phyloP scores from a whole-genome alignment of 1,139 yeast genomes.

The Ogataea hybrid region DNA sequence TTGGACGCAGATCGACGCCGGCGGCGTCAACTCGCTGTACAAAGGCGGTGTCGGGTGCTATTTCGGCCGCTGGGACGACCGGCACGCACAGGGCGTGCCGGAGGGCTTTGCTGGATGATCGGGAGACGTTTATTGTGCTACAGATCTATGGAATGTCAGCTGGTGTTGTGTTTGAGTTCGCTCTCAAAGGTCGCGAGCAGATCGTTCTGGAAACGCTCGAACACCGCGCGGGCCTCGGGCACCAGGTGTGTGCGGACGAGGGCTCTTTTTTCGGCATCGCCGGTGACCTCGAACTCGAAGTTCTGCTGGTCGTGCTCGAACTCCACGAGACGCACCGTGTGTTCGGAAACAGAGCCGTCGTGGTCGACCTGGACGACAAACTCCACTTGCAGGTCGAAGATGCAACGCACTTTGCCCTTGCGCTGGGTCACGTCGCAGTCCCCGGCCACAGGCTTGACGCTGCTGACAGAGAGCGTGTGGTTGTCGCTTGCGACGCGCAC shows the following conservation, averaged over 20 bases:
- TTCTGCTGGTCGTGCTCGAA: conserved; percentile 75
- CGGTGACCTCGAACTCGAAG: conserved; percentile 52
- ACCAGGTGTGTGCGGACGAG: conserved; percentile 46
- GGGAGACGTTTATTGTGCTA: not conserved
- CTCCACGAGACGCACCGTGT: conserved; percentile 54
- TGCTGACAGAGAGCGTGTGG: conserved; percentile 37
- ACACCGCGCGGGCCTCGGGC: conserved; percentile 45
- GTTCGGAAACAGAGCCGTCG: conserved; percentile 31
- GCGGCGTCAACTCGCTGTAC: conserved; percentile 66
- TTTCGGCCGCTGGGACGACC: conserved; percentile 50
- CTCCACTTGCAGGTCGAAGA: conserved; percentile 60
- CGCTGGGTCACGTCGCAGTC: conserved; percentile 82
- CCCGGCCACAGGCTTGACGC: conserved; percentile 52
- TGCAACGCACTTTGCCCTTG: conserved; percentile 75
- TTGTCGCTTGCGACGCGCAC: conserved; percentile 33
- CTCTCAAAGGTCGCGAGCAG: conserved; percentile 13
- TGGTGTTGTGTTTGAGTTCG: conserved; percentile 31
- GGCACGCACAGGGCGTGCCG: conserved; percentile 87
- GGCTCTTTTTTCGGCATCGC: conserved; percentile 33
- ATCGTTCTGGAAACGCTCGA: conserved; percentile 48
- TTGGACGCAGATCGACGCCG: conserved; percentile 69
- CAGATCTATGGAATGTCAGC: conserved; percentile 8
- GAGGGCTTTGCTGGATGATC: conserved; percentile 53
- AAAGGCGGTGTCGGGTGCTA: conserved; percentile 69
- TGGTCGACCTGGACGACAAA: conserved; percentile 41